A percentile compares a stretch with the other conserved stretches of the same genome.
Conservation (phyloP, 2,329 filamentous ascomycete species). For the Xylaria multiplex region DNA sequence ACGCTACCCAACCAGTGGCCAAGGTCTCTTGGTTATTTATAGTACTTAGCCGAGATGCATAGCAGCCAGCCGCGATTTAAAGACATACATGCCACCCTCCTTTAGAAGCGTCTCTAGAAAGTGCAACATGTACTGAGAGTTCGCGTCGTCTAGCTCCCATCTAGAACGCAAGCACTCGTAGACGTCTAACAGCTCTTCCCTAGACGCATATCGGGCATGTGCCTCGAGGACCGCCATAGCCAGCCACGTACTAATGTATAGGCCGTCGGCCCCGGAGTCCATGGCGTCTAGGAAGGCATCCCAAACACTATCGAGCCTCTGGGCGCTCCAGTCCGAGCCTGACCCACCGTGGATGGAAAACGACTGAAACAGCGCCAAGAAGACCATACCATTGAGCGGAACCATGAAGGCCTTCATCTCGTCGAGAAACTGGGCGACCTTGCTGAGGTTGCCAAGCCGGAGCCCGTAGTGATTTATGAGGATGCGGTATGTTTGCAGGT, state of each 20-base stretch:
- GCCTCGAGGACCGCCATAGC: conserved; percentile 70
- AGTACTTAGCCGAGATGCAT: no score
- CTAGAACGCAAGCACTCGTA: conserved; percentile 61
- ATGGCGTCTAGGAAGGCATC: conserved; percentile 68
- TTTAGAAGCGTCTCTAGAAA: conserved; percentile 57
- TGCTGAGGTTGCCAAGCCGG: conserved; percentile 74
- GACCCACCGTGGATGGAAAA: conserved; percentile 78
- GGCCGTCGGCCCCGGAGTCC: conserved; percentile 56
- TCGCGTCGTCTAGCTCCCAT: conserved; percentile 57
- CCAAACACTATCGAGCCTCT: conserved; percentile 75
- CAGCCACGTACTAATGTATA: conserved; percentile 69
- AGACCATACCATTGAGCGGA: conserved; percentile 78
- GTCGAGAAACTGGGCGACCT: conserved; percentile 75
- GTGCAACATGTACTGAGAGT: conserved; percentile 59
- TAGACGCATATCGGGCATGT: conserved; percentile 68
- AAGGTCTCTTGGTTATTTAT: no score
- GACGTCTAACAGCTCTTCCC: conserved; percentile 62
- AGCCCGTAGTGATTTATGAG: conserved; percentile 79
- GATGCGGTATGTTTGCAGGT: conserved; percentile 81
- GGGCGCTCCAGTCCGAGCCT: conserved; percentile 75
- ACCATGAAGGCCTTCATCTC: conserved; percentile 81
- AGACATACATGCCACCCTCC: conserved; percentile 39
- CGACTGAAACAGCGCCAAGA: conserved; percentile 82
- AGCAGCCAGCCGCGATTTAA: no score
- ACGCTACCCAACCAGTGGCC: not conserved